These are phyloP conservation scores for Corymbia calophylla DNA, from an alignment of 441 rosid genomes.

Conservation along the genomic window DNA sequence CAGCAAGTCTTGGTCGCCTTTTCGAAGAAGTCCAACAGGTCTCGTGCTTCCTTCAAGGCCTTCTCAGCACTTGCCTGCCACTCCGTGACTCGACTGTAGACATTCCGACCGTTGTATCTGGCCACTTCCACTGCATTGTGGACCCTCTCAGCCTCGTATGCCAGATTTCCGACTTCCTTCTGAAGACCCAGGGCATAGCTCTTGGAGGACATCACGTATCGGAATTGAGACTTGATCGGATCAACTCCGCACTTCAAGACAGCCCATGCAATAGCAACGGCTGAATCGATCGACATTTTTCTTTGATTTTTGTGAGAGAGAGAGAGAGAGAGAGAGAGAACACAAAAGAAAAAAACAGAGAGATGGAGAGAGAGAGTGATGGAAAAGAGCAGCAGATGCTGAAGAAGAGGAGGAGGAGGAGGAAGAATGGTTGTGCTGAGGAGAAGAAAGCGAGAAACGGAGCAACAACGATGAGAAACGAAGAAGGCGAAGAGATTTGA, in stretches of 20 bases:
- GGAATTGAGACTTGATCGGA: not conserved
- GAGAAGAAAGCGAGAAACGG: too few relatives aligned
- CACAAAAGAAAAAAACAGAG: too few relatives aligned
- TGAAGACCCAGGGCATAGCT: not conserved
- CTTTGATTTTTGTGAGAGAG: not conserved
- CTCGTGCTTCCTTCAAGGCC: not conserved
- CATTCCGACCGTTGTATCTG: not conserved
- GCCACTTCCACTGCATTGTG: not conserved
- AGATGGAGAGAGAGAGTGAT: too few relatives aligned
- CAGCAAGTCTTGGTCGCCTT: not conserved
- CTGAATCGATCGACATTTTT: not conserved
- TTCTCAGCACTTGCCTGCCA: not conserved
- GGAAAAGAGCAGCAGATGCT: too few relatives aligned
- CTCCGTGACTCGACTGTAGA: not conserved
- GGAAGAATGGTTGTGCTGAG: too few relatives aligned
- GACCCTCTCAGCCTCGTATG: not conserved
- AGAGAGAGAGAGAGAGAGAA: not conserved
- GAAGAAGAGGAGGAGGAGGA: too few relatives aligned
- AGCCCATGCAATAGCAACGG: not conserved
- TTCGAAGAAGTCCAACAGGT: fast-evolving
- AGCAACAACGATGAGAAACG: too few relatives aligned
- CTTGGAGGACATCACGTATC: not conserved
- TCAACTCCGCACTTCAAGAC: not conserved
- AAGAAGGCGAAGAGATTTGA: too few relatives aligned
- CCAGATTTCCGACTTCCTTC: not conserved